Conservation (phyloP, 306 rosid genomes). For the Sicyos edulis region DNA sequence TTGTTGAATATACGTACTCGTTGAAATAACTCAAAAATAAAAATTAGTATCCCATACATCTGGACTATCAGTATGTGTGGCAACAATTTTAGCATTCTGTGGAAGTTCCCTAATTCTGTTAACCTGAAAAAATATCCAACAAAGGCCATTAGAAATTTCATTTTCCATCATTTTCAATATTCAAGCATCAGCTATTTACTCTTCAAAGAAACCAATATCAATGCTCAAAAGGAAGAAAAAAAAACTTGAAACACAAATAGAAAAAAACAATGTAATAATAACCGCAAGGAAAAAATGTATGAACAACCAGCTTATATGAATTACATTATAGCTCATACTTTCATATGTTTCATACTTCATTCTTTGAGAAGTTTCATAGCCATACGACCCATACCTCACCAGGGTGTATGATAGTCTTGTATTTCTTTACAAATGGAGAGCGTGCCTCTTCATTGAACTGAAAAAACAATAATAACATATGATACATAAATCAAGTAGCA, state of each 20-base stretch:
- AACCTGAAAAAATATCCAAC: constrained; percentile 47
- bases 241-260: constrained; percentile 12
- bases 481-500: neutral
- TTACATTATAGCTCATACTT: neutral
- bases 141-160: constrained; percentile 18
- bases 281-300: neutral
- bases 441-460: constrained; percentile 99
- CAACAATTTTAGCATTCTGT: constrained; percentile 82
- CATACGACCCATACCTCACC: constrained; percentile 63
- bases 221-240: neutral
- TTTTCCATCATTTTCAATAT: neutral
- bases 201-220: neutral
- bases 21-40: neutral
- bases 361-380: neutral
- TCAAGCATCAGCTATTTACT: neutral
- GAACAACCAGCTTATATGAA: neutral
- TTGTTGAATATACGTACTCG: neutral
- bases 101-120: constrained; percentile 98
- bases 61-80: constrained; percentile 96
- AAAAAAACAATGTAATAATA: neutral
- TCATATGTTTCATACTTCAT: neutral
- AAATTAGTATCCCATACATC: constrained; percentile 48
- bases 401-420: constrained; percentile 96
- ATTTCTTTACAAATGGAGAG: constrained; percentile 98
- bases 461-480: constrained; percentile 14